phyloP scores from a whole-genome alignment of 75 land plant genomes.

The Cupressus sempervirens region DNA sequence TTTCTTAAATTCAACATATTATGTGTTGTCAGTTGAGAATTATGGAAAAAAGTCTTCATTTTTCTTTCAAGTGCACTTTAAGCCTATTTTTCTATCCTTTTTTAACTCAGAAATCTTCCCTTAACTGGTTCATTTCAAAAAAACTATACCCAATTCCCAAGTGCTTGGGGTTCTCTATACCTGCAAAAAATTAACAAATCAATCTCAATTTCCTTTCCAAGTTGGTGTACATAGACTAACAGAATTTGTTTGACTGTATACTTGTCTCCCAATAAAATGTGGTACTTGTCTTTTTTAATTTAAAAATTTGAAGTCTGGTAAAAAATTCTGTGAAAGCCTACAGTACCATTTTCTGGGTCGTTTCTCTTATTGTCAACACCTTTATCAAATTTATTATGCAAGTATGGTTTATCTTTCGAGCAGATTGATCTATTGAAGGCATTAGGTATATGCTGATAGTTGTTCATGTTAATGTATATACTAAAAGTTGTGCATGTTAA shows the following conservation, averaged over 20 bases:
- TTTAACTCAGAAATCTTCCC: neutral
- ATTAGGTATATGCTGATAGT: neutral
- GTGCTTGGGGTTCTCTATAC: neutral
- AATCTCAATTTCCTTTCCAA: neutral
- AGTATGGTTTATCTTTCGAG: neutral
- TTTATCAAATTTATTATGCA: neutral
- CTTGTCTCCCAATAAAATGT: neutral
- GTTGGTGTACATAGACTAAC: neutral
- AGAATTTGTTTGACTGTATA: neutral
- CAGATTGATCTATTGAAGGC: neutral
- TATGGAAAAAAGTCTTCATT: neutral
- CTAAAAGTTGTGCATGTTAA: neutral
- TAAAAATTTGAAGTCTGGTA: neutral
- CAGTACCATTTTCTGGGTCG: neutral
- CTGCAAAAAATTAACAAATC: neutral
- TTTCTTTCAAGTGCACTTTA: neutral
- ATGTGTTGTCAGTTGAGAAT: neutral
- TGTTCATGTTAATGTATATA: neutral
- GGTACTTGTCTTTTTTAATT: neutral
- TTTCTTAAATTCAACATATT: neutral
- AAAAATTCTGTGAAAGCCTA: neutral
- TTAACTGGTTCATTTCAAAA: neutral
- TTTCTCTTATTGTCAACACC: neutral
- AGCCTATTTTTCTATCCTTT: neutral
- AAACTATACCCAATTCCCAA: neutral